phyloP scores from a whole-genome alignment of 768 basidiomycete genomes.

The Termitomyces sp. region DNA sequence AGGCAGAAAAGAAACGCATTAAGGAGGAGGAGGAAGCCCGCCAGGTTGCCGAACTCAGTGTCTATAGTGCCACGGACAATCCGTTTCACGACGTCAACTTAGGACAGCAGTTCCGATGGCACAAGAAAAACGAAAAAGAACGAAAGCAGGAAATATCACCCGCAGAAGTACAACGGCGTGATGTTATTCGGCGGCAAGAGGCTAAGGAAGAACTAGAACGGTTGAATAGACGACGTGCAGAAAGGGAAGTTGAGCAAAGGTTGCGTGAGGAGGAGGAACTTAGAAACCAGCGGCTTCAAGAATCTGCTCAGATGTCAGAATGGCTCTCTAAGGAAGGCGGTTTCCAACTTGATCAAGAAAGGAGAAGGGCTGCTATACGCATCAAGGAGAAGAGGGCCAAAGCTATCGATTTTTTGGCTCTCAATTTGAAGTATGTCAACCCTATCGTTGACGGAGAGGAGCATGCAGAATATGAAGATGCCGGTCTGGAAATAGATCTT shows the following conservation, averaged over 20 bases:
- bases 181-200: conserved; percentile 77
- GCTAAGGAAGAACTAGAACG: conserved; percentile 94
- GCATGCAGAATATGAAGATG: conserved; percentile 53
- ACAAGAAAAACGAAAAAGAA: conserved; percentile 98
- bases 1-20: conserved; percentile 80
- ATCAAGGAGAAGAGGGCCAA: conserved; percentile 96
- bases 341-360: conserved; percentile 94
- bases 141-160: conserved; percentile 77
- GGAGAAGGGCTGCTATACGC: conserved; percentile 84
- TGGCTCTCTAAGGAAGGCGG: conserved; percentile 97
- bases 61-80: conserved; percentile 95
- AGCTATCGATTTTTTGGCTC: conserved; percentile 95
- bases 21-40: conserved; percentile 88
- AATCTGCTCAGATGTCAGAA: conserved; percentile 96
- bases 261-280: conserved; percentile 91
- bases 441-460: conserved; percentile 63
- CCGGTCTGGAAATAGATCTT: conserved; percentile 93
- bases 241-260: conserved; percentile 84
- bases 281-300: conserved; percentile 81
- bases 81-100: conserved; percentile 98
- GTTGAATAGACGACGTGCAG: conserved; percentile 83
- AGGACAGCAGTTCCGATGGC: conserved; percentile 95
- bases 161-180: conserved; percentile 73
- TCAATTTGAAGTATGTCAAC: conserved; percentile 92
- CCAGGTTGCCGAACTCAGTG: conserved; percentile 88